Base-by-base conservation (phyloP, 108 stramenopile genomes). In the Pseudonitzschia multiseries region DNA sequence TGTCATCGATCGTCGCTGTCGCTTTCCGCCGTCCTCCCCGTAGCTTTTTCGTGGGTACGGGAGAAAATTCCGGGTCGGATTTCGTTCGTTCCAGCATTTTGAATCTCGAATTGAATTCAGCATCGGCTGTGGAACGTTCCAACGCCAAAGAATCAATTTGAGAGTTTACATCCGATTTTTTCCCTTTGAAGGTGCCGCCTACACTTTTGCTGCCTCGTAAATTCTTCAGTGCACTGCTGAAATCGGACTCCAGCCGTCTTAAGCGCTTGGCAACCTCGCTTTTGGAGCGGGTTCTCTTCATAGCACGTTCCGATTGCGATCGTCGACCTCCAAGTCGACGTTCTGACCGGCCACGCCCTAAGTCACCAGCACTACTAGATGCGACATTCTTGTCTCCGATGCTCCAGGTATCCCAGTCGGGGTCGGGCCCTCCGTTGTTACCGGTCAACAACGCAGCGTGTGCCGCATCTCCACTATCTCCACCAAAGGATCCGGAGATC, bases 61-160 rank as follows among this genome's bases (percentile, higher is more conserved):
- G 21, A 15, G 43, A 13, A 31, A 26, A 26, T 15, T 57, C 29
- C 33, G 21, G 10, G 14, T 72, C 43, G 51, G 72, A 65, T 50
- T 40, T 42, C 20, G 42, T n/a, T 52, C 33, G 13, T 13, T 21
- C 29, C 20, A 40, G 0, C 15, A 17, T 26, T 27, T 31, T 4
- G 9, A 40, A n/a, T 33, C 61, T 21, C 1, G 54, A 18, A 63
- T 63, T 21, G 21, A 63, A 33, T 29, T 32, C 28, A 6, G 70
- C 24, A 21, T 71, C 70, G 2, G 57, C 43, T 21, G 36, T 60
- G 2, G 70, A 60, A 1, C 70, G 70, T 27, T 71, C 70, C 32
- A 71, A 44, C 4, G 59, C 59, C 13, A 71, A 10, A 0, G 42
- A 24, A 26, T 67, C 66, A 28, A 67, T 44, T 48, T 18, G 24